Evolutionary conservation across 2,329 filamentous ascomycete genomes (phyloP).

Genomic region (Xenoacremonium recifei): DNA sequence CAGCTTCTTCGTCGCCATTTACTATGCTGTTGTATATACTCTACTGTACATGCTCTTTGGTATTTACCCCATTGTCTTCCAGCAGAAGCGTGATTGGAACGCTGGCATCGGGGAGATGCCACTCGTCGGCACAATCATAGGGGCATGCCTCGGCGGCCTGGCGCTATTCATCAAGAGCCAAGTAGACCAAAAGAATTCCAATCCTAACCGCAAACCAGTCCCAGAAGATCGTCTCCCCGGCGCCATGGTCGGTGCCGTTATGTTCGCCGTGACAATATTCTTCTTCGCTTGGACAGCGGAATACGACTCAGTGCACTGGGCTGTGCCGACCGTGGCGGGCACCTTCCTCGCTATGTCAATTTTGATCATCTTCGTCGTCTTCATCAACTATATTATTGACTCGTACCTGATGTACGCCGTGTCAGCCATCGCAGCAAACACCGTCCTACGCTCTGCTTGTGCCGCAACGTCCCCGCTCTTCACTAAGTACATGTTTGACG

Average conservation of each 20-base stretch:
- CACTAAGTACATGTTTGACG: neutral
- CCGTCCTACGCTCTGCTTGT: neutral
- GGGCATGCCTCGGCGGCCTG: neutral
- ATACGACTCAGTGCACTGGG: neutral
- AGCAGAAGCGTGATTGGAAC: constrained; percentile 45
- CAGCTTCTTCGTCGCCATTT: constrained; percentile 42
- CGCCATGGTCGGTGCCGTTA: constrained; percentile 6
- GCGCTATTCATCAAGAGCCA: neutral
- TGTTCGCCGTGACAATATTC: constrained; percentile 9
- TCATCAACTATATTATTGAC: neutral
- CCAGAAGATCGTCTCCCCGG: constrained; percentile 45
- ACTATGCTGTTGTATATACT: constrained; percentile 43
- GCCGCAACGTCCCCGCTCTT: neutral
- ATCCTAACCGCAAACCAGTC: neutral
- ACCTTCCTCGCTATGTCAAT: neutral
- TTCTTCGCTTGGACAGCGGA: constrained; percentile 51
- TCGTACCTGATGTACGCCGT: neutral
- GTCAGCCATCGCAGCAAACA: neutral
- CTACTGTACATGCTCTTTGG: constrained; percentile 51
- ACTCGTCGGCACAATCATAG: constrained; percentile 40
- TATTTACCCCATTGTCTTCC: constrained; percentile 48
- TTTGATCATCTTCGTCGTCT: neutral
- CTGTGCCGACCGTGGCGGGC: neutral
- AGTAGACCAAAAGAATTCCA: neutral
- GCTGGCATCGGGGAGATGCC: constrained; percentile 43